A percentile compares a stretch with the other conserved stretches of the same genome.
phyloP scores from a whole-genome alignment of 768 basidiomycete genomes.

The Ephemerocybe angulata region DNA sequence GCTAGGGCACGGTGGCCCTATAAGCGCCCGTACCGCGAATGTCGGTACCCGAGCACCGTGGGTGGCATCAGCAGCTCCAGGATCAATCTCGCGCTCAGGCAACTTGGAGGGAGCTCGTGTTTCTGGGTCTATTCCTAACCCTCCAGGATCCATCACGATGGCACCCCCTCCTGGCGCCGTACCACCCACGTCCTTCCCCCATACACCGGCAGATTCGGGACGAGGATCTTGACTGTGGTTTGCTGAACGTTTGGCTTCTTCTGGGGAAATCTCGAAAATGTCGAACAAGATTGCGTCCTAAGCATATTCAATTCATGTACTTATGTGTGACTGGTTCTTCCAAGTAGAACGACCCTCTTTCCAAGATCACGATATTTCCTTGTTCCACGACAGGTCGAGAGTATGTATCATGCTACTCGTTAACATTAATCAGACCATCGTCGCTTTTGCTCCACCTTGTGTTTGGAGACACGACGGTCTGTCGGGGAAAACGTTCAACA shows the following conservation, averaged over 20 bases:
- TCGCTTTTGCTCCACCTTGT: no score
- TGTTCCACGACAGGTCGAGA: no score
- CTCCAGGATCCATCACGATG: not conserved
- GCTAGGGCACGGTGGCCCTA: not conserved
- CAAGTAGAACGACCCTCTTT: no score
- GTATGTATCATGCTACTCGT: no score
- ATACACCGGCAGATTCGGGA: not conserved
- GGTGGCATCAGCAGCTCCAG: not conserved
- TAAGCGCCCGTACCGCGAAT: not conserved
- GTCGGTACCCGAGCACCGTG: constrained; percentile 2
- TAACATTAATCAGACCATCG: no score
- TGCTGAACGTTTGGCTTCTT: no score
- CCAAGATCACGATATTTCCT: no score
- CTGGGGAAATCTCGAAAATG: not conserved
- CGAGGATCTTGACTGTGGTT: no score
- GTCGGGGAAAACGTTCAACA: no score
- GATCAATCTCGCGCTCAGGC: not conserved
- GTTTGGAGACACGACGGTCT: no score
- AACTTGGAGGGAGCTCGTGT: not conserved
- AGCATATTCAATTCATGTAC: not conserved
- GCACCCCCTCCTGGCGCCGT: not conserved
- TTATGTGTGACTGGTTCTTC: no score
- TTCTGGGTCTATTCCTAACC: no score
- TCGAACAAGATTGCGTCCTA: not conserved
- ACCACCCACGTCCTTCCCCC: not conserved